Conservation (phyloP, 345 rosid genomes). For the Melaleuca alternifolia region DNA sequence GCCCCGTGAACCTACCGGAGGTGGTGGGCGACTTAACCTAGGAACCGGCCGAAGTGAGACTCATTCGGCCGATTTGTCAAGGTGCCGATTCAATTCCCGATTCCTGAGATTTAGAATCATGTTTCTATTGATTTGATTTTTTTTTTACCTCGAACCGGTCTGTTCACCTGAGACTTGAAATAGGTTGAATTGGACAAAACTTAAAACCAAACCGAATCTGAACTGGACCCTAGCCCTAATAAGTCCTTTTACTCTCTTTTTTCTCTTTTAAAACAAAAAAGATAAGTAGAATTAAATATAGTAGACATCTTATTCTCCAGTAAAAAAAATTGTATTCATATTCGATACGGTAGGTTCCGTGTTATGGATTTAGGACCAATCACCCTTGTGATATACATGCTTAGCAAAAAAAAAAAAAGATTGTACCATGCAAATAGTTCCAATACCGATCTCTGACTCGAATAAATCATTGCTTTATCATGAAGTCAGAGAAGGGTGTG, state of each 20-base stretch:
- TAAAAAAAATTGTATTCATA: not conserved
- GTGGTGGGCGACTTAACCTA: too few relatives aligned
- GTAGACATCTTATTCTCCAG: not conserved
- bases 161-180: too few relatives aligned
- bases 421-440: not conserved
- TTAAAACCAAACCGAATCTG: not conserved
- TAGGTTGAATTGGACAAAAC: too few relatives aligned
- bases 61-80: too few relatives aligned
- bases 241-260: too few relatives aligned
- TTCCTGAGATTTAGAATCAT: too few relatives aligned
- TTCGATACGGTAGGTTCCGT: not conserved
- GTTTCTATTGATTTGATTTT: too few relatives aligned
- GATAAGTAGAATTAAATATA: not conserved
- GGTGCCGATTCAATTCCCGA: too few relatives aligned
- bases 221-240: not conserved
- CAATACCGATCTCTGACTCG: not conserved
- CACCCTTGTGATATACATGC: fast-evolving
- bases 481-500: not conserved
- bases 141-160: too few relatives aligned
- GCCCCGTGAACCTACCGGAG: too few relatives aligned
- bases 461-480: not conserved
- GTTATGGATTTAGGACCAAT: not conserved
- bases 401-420: not conserved
- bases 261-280: too few relatives aligned
- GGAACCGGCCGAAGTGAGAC: too few relatives aligned